Percentiles rank a stretch among this genome's conserved stretches.
Conservation (phyloP, 345 rosid genomes). For the Hibiscus trionum region DNA sequence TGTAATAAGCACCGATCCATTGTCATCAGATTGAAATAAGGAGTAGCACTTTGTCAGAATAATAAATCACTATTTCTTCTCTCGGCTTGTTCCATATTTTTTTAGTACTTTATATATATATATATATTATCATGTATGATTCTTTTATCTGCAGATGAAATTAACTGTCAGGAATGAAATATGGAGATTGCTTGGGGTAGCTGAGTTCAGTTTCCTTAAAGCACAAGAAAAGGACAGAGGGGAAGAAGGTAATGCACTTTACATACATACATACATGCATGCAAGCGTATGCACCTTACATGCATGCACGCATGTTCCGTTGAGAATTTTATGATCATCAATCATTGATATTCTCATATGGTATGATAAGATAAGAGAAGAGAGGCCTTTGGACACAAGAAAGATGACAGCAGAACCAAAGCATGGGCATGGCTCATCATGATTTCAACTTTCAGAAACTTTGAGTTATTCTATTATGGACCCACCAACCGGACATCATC, state of each 20-base stretch:
- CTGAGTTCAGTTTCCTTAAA: neutral
- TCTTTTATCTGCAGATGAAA: conserved; percentile 2
- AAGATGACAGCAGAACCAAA: conserved; percentile 1
- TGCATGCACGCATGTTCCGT: neutral
- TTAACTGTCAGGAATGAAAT: neutral
- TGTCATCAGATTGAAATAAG: neutral
- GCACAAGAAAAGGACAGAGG: neutral
- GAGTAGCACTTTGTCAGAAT: neutral
- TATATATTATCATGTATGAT: neutral
- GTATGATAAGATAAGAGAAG: neutral
- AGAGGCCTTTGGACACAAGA: neutral
- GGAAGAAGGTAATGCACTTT: neutral
- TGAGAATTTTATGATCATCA: neutral
- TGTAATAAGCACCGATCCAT: conserved; percentile 2
- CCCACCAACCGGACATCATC: conserved; percentile 4
- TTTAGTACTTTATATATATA: neutral
- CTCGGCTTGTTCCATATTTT: neutral
- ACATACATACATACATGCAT: neutral
- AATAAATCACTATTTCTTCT: neutral
- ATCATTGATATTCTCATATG: neutral
- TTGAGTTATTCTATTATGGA: neutral
- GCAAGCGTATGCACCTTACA: too few species aligned
- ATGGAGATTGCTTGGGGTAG: neutral
- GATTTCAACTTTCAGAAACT: conserved; percentile 3
- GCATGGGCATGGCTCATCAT: conserved; percentile 6